phyloP scores from a whole-genome alignment of 768 basidiomycete species.

The Mycena haematopus region DNA sequence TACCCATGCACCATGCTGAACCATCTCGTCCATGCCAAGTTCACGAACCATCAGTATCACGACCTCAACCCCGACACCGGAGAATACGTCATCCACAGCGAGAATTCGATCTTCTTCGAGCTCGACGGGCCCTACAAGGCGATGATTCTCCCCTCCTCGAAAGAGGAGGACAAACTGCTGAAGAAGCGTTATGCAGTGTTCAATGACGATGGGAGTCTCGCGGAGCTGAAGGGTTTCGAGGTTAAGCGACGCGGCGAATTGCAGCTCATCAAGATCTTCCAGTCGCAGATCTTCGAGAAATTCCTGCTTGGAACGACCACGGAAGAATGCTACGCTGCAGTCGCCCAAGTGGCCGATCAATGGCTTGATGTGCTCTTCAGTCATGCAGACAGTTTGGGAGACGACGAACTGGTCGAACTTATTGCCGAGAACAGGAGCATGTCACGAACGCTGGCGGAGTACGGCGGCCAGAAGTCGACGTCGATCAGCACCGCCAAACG shows the following conservation, averaged over 20 bases:
- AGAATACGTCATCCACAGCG: constrained; percentile 84
- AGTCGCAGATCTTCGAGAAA: constrained; percentile 97
- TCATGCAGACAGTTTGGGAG: constrained; percentile 81
- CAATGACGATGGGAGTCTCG: constrained; percentile 96
- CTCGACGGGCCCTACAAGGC: constrained; percentile 98
- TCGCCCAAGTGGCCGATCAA: constrained; percentile 92
- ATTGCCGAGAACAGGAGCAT: constrained; percentile 99
- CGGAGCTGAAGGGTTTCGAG: constrained; percentile 98
- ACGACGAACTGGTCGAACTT: constrained; percentile 95
- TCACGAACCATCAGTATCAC: constrained; percentile 99
- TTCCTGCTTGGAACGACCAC: constrained; percentile 93
- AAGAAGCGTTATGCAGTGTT: constrained; percentile 99
- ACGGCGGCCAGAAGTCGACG: constrained; percentile 95
- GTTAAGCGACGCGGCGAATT: constrained; percentile 97
- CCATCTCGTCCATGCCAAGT: constrained; percentile 92
- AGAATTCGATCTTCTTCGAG: constrained; percentile 99
- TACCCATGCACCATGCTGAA: constrained; percentile 99
- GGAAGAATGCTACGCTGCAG: constrained; percentile 94
- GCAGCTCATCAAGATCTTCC: constrained; percentile 99
- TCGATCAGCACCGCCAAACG: constrained; percentile 96
- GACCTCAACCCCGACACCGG: constrained; percentile 86
- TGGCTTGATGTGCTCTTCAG: constrained; percentile 97
- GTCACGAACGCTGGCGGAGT: constrained; percentile 96
- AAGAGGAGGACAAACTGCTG: constrained; percentile 97
- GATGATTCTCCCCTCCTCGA: constrained; percentile 98